phyloP scores from a whole-genome alignment of 257 asterid genomes.

The Mentha longifolia region DNA sequence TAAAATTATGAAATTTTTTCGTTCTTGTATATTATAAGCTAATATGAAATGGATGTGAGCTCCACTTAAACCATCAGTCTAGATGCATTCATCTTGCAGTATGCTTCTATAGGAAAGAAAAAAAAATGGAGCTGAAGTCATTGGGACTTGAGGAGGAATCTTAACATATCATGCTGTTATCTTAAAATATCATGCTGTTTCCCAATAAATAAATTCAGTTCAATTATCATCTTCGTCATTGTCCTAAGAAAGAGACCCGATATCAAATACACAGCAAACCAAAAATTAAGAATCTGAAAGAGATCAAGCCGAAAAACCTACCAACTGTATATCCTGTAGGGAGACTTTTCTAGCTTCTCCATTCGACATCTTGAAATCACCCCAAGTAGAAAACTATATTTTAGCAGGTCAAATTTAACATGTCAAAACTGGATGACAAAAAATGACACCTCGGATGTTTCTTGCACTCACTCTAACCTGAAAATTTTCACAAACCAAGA shows the following conservation, averaged over 20 bases:
- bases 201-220: too few species aligned
- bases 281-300: background rate
- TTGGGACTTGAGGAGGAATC: too few species aligned
- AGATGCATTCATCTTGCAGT: too few species aligned
- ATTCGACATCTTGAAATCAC: conserved; percentile 53
- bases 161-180: too few species aligned
- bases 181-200: too few species aligned
- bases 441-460: background rate
- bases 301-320: conserved; percentile 37
- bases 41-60: too few species aligned
- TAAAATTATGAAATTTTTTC: too few species aligned
- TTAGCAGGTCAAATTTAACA: conserved; percentile 25
- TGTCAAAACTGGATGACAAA: conserved; percentile 18
- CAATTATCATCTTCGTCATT: too few species aligned
- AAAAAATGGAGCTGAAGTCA: too few species aligned
- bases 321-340: conserved; percentile 68
- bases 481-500: conserved; percentile 27
- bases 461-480: conserved; percentile 25
- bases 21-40: too few species aligned
- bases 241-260: background rate
- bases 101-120: too few species aligned
- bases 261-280: background rate
- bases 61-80: too few species aligned
- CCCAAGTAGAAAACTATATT: conserved; percentile 20
- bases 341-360: conserved; percentile 58